Evolutionary conservation across 1,139 yeast genomes (phyloP), one percentile per base, ranked within the genome.

Genomic region (Geotrichum fermentans): DNA sequence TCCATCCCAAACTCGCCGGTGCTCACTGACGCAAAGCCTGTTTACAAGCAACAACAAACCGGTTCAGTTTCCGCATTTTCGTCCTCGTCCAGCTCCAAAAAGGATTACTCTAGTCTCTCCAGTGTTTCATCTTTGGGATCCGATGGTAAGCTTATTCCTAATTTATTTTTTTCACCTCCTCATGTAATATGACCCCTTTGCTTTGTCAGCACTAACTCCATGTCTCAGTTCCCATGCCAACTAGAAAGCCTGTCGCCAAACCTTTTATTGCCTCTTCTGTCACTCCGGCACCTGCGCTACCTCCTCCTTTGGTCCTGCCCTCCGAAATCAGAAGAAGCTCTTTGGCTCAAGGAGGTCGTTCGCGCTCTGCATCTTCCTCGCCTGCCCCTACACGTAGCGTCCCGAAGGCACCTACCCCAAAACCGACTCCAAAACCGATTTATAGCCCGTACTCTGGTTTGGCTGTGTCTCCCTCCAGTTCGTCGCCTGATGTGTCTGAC

Each of bases 281-380:
- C 11, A 42, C 49, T 18, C 51, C 52, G 16, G 40, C 41, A 17
- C 51, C 53, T 13, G 17, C 48, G 17, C 22, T 52, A 43, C 49
- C 53, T 38, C 47, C 53, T 30, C 57, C 60, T 16, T 45, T 63
- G 53, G 60, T 63, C 2, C 51, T 63, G 41, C 67, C 67, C 2
- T 59, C 64, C 21, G 67, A 63, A 40, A 55, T 56, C 11, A 55
- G 67, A 6, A 52, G 65, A 41, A 56, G 49, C 37, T 60, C 65
- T 2, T 44, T 55, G 24, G 56, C 56, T 14, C 40, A 24, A 14
- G 51, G 56, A 14, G 38, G 52, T 18, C 45, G 40, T 10, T 44
- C 47, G 7, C 40, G 48, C n/a, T 45, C 48, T 8, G 28, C 43
- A 4, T 45, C 48, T 16, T 40, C 43, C 17, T 40, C 48, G 46